These are phyloP conservation scores for Nitzschia sp. DNA, from an alignment of 108 stramenopile genomes.

Conservation along the genomic window DNA sequence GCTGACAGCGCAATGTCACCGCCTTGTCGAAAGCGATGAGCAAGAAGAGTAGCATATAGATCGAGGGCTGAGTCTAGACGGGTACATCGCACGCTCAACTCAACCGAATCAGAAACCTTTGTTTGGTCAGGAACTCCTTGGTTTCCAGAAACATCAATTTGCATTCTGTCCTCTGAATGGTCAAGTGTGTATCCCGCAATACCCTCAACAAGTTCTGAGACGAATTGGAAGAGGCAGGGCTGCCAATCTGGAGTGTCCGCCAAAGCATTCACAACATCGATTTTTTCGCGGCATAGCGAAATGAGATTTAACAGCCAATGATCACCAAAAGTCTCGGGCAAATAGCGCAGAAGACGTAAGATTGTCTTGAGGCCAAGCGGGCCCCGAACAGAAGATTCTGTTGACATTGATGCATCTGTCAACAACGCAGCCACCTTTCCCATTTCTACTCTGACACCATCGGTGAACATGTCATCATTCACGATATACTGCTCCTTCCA, in stretches of 20 bases:
- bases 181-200: slow-evolving; percentile 6
- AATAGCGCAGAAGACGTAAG: slow-evolving; percentile 71
- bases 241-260: slow-evolving; percentile 68
- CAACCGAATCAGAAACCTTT: background rate
- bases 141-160: background rate
- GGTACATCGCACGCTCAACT: slow-evolving; percentile 2
- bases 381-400: slow-evolving; percentile 35
- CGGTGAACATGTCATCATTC: slow-evolving; percentile 14
- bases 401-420: background rate
- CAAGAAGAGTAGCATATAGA: slow-evolving; percentile 72
- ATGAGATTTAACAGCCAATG: slow-evolving; percentile 67
- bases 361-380: slow-evolving; percentile 51
- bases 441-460: slow-evolving; percentile 8
- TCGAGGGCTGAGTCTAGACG: slow-evolving; percentile 69
- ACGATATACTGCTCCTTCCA: slow-evolving; percentile 43
- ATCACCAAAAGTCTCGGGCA: slow-evolving; percentile 55
- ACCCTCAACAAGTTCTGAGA: slow-evolving; percentile 71
- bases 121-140: background rate
- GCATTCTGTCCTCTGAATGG: no score
- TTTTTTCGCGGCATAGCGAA: slow-evolving; percentile 25
- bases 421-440: slow-evolving; percentile 6
- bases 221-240: slow-evolving; percentile 68
- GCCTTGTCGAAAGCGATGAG: slow-evolving; percentile 67
- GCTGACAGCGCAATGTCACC: slow-evolving; percentile 65
- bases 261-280: slow-evolving; percentile 19